phyloP scores from a whole-genome alignment of 2,329 filamentous ascomycete genomes.

The Rhexocercosporidium sp. region DNA sequence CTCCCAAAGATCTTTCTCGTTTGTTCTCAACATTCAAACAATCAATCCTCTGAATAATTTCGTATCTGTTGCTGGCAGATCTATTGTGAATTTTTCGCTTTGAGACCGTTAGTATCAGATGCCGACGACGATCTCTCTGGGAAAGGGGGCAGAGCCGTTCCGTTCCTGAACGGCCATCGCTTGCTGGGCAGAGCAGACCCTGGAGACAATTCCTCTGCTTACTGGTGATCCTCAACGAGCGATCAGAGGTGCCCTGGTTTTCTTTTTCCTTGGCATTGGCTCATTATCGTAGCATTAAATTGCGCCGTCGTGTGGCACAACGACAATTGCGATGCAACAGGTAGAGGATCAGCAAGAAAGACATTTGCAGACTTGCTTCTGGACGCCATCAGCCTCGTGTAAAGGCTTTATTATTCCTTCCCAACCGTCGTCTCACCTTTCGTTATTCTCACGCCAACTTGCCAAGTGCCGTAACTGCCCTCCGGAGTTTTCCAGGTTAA shows the following conservation, averaged over 20 bases:
- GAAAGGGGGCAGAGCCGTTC: not conserved
- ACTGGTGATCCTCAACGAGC: constrained; percentile 12
- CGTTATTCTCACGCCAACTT: constrained; percentile 8
- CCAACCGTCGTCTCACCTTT: constrained; percentile 19
- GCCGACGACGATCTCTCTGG: not conserved
- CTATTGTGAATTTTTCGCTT: not conserved
- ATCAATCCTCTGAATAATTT: not conserved
- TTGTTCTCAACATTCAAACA: not conserved
- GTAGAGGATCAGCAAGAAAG: constrained; percentile 17
- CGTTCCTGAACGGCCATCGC: not conserved
- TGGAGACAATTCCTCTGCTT: constrained; percentile 9
- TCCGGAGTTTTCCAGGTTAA: constrained; percentile 13
- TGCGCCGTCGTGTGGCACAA: constrained; percentile 21
- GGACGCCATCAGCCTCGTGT: constrained; percentile 24
- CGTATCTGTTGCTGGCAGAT: not conserved
- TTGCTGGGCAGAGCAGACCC: constrained; percentile 7
- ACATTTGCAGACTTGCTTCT: constrained; percentile 17
- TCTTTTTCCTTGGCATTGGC: constrained; percentile 21
- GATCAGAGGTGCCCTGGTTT: constrained; percentile 13
- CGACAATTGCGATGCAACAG: not conserved
- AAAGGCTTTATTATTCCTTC: constrained; percentile 8
- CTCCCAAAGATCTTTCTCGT: not conserved
- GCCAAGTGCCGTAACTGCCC: not conserved
- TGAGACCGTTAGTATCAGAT: not conserved
- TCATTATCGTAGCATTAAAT: constrained; percentile 23